Conservation (phyloP, 352 stramenopile genomes). For the Pythium sukuiense region DNA sequence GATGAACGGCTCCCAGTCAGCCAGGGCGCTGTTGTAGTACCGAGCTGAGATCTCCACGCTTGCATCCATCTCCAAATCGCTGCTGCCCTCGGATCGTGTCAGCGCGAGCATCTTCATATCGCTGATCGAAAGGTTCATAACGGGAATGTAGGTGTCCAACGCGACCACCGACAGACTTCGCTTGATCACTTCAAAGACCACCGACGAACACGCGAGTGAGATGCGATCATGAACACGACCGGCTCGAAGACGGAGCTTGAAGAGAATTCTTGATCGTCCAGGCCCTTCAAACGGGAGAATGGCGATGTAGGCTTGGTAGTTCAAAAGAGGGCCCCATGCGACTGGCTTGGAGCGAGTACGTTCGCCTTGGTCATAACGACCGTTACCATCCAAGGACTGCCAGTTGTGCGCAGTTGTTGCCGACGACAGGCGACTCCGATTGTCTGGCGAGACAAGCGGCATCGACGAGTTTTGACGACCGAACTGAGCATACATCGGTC, state of each 20-base stretch:
- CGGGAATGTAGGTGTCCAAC: slow-evolving; percentile 87
- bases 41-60: slow-evolving; percentile 79
- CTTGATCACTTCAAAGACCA: slow-evolving; percentile 91
- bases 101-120: slow-evolving; percentile 79
- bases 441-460: slow-evolving; percentile 44
- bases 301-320: slow-evolving; percentile 70
- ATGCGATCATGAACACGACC: slow-evolving; percentile 75
- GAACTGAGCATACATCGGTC: slow-evolving; percentile 73
- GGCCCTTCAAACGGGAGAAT: slow-evolving; percentile 54
- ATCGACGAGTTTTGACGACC: slow-evolving; percentile 28
- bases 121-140: slow-evolving; percentile 87
- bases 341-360: slow-evolving; percentile 48
- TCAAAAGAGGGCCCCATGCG: slow-evolving; percentile 58
- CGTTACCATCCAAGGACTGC: slow-evolving; percentile 29
- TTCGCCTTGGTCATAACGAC: slow-evolving; percentile 29
- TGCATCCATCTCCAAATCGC: slow-evolving; percentile 66
- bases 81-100: slow-evolving; percentile 68
- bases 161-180: slow-evolving; percentile 85
- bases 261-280: slow-evolving; percentile 47
- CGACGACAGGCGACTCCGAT: slow-evolving; percentile 68
- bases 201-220: slow-evolving; percentile 64
- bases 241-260: slow-evolving; percentile 63
- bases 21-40: slow-evolving; percentile 88
- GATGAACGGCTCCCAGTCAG: slow-evolving; percentile 87
- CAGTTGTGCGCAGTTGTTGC: slow-evolving; percentile 52